phyloP scores from a whole-genome alignment of 352 stramenopile species.

The Phytophthora pini region DNA sequence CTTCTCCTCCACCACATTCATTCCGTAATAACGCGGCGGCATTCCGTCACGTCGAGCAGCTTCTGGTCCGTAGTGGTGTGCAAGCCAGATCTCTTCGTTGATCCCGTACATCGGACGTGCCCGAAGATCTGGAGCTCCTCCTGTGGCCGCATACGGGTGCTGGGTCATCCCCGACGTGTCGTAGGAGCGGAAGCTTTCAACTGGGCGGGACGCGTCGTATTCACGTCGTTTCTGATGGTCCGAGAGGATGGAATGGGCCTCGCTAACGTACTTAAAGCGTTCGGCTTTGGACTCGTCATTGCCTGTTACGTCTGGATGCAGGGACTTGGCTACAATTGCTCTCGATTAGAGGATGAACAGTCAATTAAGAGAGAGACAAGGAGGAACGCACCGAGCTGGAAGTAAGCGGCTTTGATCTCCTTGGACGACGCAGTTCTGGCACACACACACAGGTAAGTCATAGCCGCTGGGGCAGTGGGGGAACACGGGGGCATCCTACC shows the following conservation, averaged over 20 bases:
- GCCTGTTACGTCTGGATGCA: conserved; percentile 88
- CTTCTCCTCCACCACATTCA: conserved; percentile 78
- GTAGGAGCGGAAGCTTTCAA: conserved; percentile 51
- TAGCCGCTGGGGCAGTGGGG: background rate
- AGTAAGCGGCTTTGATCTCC: conserved; percentile 86
- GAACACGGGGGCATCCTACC: conserved; percentile 34
- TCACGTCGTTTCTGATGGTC: conserved; percentile 61
- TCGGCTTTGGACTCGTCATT: conserved; percentile 84
- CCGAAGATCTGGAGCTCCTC: conserved; percentile 33
- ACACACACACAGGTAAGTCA: conserved; percentile 5
- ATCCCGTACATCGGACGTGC: conserved; percentile 70
- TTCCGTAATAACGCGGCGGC: conserved; percentile 69
- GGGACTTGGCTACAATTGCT: conserved; percentile 57
- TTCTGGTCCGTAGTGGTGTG: conserved; percentile 79
- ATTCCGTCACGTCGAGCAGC: conserved; percentile 54
- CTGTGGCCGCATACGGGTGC: conserved; percentile 64
- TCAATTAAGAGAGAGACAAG: background rate
- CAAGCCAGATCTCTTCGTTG: conserved; percentile 85
- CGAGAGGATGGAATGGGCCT: conserved; percentile 81
- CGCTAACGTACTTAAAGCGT: conserved; percentile 86
- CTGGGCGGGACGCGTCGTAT: conserved; percentile 66
- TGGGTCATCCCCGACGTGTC: conserved; percentile 46
- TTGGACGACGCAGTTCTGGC: conserved; percentile 61
- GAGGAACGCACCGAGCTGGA: conserved; percentile 60
- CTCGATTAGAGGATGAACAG: background rate